Percentiles rank a stretch among this genome's conserved stretches.
These are phyloP conservation scores for grape (Vitis vinifera) DNA, from an alignment of 164 flowering plant genomes.

Conservation along the genomic window DNA sequence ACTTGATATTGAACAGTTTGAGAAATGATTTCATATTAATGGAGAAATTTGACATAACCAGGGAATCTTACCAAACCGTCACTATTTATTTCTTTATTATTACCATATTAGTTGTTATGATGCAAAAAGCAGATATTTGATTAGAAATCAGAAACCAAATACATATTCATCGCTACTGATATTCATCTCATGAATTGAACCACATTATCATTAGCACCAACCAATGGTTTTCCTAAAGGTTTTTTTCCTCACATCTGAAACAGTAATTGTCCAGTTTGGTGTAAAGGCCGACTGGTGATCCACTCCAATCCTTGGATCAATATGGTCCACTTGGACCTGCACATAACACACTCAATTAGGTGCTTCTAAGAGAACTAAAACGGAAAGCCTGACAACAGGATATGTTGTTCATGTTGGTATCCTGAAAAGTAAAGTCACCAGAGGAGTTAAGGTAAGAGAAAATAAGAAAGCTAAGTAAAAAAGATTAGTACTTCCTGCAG, in stretches of 20 bases:
- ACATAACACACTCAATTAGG: slow-evolving; percentile 18
- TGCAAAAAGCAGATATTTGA: too few species aligned
- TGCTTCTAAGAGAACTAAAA: neutral
- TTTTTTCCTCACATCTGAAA: slow-evolving; percentile 53
- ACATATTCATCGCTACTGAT: neutral
- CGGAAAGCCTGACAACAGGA: too few species aligned
- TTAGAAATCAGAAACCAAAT: neutral
- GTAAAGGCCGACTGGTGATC: slow-evolving; percentile 20
- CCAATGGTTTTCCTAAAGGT: neutral
- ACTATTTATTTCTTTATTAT: too few species aligned
- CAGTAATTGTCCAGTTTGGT: slow-evolving; percentile 50
- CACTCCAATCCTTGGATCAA: slow-evolving; percentile 22
- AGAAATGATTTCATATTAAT: neutral
- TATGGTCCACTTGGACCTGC: slow-evolving; percentile 44
- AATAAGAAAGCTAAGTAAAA: too few species aligned
- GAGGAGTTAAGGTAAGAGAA: too few species aligned
- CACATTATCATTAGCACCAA: neutral
- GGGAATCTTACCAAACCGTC: too few species aligned
- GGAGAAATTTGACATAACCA: too few species aligned
- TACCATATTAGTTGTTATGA: too few species aligned
- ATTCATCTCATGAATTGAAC: neutral
- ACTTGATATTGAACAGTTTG: neutral
- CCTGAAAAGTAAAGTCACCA: too few species aligned
- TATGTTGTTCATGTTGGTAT: too few species aligned
- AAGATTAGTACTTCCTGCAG: too few species aligned